These are phyloP conservation scores for Elaphomyces granulatus DNA, from an alignment of 495 filamentous ascomycete species.

Conservation along the genomic window DNA sequence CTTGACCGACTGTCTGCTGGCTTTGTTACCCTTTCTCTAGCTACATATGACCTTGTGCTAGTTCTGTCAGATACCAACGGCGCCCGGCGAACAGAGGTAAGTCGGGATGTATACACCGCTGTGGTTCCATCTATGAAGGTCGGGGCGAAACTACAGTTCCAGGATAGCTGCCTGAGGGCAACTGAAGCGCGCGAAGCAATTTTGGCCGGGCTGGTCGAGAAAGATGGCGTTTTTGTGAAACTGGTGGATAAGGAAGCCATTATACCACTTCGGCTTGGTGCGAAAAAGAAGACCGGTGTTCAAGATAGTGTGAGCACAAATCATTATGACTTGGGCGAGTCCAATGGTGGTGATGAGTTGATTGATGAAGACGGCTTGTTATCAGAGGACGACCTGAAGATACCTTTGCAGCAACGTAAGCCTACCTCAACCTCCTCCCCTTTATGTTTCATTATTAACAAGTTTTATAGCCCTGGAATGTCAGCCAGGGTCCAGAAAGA, in stretches of 20 bases:
- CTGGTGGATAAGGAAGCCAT: constrained; percentile 48
- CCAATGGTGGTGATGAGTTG: constrained; percentile 28
- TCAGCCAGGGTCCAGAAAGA: constrained; percentile 67
- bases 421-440: constrained; percentile 11
- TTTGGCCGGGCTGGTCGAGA: constrained; percentile 62
- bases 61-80: constrained; percentile 67
- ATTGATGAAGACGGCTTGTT: constrained; percentile 85
- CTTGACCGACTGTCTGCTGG: constrained; percentile 83
- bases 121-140: constrained; percentile 55
- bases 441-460: too few species aligned
- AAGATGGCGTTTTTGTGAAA: constrained; percentile 52
- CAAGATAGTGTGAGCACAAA: constrained; percentile 10
- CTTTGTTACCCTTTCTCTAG: constrained; percentile 58
- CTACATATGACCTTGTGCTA: constrained; percentile 72
- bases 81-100: constrained; percentile 41
- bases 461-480: constrained; percentile 72
- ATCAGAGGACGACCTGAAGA: constrained; percentile 62
- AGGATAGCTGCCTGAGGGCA: constrained; percentile 46
- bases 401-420: constrained; percentile 64
- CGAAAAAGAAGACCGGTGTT: constrained; percentile 35
- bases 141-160: constrained; percentile 53
- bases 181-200: constrained; percentile 51
- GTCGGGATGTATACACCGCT: constrained; percentile 50
- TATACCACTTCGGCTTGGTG: constrained; percentile 57
- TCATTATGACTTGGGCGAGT: constrained; percentile 1